Evolutionary conservation across 768 basidiomycete species (phyloP).

Genomic region (Phlebiopsis gigantea): DNA sequence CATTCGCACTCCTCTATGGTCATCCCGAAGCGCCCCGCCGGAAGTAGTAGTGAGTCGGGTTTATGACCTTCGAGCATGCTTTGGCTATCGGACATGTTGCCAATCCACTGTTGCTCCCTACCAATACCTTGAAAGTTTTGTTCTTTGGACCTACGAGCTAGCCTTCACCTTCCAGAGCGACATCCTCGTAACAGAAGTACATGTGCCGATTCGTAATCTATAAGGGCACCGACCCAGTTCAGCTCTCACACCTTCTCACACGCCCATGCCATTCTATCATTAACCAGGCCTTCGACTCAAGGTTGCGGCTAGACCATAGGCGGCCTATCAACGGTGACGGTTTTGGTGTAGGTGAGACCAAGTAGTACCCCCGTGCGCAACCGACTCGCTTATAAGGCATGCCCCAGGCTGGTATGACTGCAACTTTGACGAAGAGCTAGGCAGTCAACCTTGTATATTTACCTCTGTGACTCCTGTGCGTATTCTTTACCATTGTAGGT

Average conservation of each 20-base stretch:
- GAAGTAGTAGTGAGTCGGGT: background rate
- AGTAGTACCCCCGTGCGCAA: no score
- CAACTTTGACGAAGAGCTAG: slow-evolving; percentile 75
- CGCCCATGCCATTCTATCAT: slow-evolving; percentile 94
- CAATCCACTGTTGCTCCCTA: background rate
- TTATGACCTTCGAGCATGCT: background rate
- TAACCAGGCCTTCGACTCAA: slow-evolving; percentile 94
- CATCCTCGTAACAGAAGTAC: background rate
- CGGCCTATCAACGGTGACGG: slow-evolving; percentile 94
- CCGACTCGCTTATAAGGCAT: background rate
- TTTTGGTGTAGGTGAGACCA: slow-evolving; percentile 80
- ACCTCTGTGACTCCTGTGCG: slow-evolving; percentile 92
- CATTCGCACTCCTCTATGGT: background rate
- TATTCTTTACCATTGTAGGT: background rate
- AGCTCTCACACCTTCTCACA: slow-evolving; percentile 90
- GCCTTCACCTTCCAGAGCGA: background rate
- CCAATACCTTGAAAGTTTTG: background rate
- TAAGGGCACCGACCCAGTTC: slow-evolving; percentile 91
- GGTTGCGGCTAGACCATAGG: slow-evolving; percentile 74
- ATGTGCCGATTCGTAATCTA: slow-evolving; percentile 95
- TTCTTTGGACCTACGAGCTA: background rate
- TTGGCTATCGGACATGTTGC: background rate
- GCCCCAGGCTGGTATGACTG: slow-evolving; percentile 89
- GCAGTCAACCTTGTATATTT: slow-evolving; percentile 89
- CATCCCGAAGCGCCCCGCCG: background rate